Percentiles rank a stretch among this genome's conserved stretches.
Evolutionary conservation across 2,329 filamentous ascomycete genomes (phyloP).

Genomic region (Calonectria pseudoturangicola): DNA sequence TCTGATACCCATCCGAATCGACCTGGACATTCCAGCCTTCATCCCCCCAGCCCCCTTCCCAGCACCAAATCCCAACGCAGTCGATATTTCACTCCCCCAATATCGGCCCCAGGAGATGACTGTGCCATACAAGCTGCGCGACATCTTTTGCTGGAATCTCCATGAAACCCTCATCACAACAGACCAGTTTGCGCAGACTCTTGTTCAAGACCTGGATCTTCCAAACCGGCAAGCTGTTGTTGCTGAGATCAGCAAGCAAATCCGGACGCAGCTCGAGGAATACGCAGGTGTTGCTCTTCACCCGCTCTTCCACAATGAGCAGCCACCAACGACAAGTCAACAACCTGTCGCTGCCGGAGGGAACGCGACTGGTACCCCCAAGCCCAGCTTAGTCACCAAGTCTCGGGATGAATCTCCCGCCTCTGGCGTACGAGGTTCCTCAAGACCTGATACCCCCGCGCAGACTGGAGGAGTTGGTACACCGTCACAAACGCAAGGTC

Average conservation of each 20-base stretch:
- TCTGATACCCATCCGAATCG: constrained; percentile 95
- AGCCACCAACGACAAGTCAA: constrained; percentile 54
- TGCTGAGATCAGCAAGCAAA: constrained; percentile 91
- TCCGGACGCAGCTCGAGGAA: constrained; percentile 95
- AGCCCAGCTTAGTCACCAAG: constrained; percentile 56
- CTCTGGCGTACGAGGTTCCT: constrained; percentile 59
- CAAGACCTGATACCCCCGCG: constrained; percentile 75
- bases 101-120: constrained; percentile 88
- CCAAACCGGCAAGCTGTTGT: constrained; percentile 83
- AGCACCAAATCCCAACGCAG: constrained; percentile 75
- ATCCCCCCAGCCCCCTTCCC: constrained; percentile 79
- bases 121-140: constrained; percentile 90
- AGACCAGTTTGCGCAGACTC: constrained; percentile 92
- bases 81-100: constrained; percentile 84
- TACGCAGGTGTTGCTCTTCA: constrained; percentile 96
- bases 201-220: constrained; percentile 95
- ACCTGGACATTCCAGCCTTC: constrained; percentile 91
- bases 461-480: constrained; percentile 71
- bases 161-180: constrained; percentile 96
- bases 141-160: constrained; percentile 98
- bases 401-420: constrained; percentile 63
- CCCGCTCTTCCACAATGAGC: constrained; percentile 86
- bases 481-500: constrained; percentile 65
- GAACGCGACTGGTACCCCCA: constrained; percentile 53
- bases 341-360: constrained; percentile 46